Base-by-base conservation (phyloP, 2,329 filamentous ascomycete genomes). In the Dothiorella sarmentorum region DNA sequence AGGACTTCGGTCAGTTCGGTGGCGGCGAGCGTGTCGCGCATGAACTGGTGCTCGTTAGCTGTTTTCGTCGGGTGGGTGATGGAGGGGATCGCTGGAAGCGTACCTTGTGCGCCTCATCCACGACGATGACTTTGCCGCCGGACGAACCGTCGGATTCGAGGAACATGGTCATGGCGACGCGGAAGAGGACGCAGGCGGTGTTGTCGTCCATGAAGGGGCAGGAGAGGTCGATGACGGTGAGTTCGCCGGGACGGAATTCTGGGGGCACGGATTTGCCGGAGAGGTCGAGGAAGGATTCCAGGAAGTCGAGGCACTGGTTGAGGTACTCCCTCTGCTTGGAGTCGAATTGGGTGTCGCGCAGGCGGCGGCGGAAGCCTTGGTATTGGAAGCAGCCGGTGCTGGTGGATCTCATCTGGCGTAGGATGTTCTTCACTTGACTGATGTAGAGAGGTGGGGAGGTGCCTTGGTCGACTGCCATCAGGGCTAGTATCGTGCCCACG, bases 61-160 rank as follows among this genome's bases (percentile, higher is more conserved):
- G 11, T 43, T 43, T n/a, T n/a, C n/a, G n/a, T n/a, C n/a, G n/a
- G 40, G 35, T 2, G 6, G 10, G 35, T 2, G 6, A 6, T n/a
- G 2, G 15, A 37, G 15, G 13, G 7, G n/a, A 40, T 6, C 69
- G 0, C 80, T 80, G 0, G 76, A 75, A 11, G 79, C 49, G n/a
- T 31, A 47, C 82, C 81, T 91, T 91, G 67, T 94, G 89, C 0
- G 89, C 89, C 67, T 93, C 88, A 62, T 93, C 89, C 0, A 92
- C 74, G 0, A 87, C 87, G 10, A 92, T 72, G 29, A 91, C 76
- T 3, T 84, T 79, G 0, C 86, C 69, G 1, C 22, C 11, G 6
- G 17, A 15, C 0, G 78, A 71, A 44, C 83, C 76, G 59, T 61
- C 29, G 17, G 37, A 27, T 13, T 87, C 81, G 0, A 90, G 70